Evolutionary conservation across 108 stramenopile species (phyloP), one percentile per base, ranked within the genome.

Genomic region (Chaetoceros tenuissimus): DNA sequence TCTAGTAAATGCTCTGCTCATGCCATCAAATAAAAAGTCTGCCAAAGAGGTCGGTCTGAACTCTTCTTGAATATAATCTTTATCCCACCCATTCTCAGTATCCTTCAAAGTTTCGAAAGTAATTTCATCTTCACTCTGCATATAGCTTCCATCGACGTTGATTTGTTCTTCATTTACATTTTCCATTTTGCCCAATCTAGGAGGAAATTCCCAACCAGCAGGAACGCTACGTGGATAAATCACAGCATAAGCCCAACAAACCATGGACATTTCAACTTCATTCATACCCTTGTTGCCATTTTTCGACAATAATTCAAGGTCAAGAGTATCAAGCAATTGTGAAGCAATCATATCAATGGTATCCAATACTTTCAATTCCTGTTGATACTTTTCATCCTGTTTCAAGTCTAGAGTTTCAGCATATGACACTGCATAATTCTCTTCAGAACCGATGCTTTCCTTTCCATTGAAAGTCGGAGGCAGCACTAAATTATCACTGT

Each of bases 211-310:
- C 88, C 88, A 89, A 0, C 88, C 88, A 3, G 84, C 82, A 3
- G 88, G 88, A 18, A 53, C 28, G 28, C 65, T 56, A 25, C 88
- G 80, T 23, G 73, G 82, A 46, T 64, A 55, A 0, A 78, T 48
- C 28, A 72, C 53, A 30, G 81, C 88, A 62, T 75, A 86, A 7
- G 88, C 88, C 88, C 88, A 89, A 22, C 73, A 56, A 3, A 79
- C 66, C 88, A 89, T 89, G 54, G 72, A 68, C 3, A 89, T 67
- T 62, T 89, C 88, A 31, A 84, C 88, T 1, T 73, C 50, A 52
- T 76, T 72, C 23, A 69, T 69, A 29, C 28, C 40, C 30, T 43
- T 72, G 16, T n/a, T 48, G 40, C 10, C 50, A 25, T 24, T 13
- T 5, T 16, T 27, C 18, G 16, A 49, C 24, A 5, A 66, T 28